Percentiles rank a stretch among this genome's conserved stretches.
phyloP scores from a whole-genome alignment of 768 basidiomycete species.

The Lactarius pseudohatsudake region DNA sequence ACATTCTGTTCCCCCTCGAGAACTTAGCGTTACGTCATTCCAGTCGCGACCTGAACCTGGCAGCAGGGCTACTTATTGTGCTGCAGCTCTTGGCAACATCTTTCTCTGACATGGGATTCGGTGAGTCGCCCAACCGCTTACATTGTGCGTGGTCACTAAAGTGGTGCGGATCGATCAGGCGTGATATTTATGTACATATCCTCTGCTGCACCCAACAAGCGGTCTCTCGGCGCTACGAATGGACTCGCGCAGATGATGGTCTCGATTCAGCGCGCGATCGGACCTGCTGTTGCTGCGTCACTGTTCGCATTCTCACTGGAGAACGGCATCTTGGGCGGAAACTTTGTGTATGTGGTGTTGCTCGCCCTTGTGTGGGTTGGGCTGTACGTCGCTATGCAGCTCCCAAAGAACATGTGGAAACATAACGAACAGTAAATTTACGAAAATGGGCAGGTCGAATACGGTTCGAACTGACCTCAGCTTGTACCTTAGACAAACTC shows the following conservation, averaged over 20 bases:
- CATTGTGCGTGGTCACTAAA: not conserved
- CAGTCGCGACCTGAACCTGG: not conserved
- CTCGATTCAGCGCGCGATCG: slow-evolving; percentile 44
- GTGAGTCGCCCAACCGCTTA: not conserved
- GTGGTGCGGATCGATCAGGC: slow-evolving; percentile 41
- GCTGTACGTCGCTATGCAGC: slow-evolving; percentile 2
- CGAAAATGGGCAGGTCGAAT: not conserved
- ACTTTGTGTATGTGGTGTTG: slow-evolving; percentile 16
- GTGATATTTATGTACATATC: slow-evolving; percentile 71
- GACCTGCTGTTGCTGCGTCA: slow-evolving; percentile 60
- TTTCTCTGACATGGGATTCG: slow-evolving; percentile 18
- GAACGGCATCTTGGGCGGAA: slow-evolving; percentile 49
- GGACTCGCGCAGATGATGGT: slow-evolving; percentile 45
- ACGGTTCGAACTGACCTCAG: not conserved
- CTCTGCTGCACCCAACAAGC: slow-evolving; percentile 60
- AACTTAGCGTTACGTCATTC: slow-evolving; percentile 8
- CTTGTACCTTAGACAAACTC: too few relatives aligned
- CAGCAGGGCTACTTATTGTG: slow-evolving; percentile 4
- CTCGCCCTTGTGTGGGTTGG: not conserved
- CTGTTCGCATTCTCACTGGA: slow-evolving; percentile 62
- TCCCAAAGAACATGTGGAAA: slow-evolving; percentile 18
- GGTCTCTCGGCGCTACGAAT: slow-evolving; percentile 67
- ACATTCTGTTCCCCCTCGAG: slow-evolving; percentile 33
- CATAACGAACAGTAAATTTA: not conserved
- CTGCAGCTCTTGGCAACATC: slow-evolving; percentile 12